Conservation (phyloP, 257 asterid genomes). For the Verbena officinalis region DNA sequence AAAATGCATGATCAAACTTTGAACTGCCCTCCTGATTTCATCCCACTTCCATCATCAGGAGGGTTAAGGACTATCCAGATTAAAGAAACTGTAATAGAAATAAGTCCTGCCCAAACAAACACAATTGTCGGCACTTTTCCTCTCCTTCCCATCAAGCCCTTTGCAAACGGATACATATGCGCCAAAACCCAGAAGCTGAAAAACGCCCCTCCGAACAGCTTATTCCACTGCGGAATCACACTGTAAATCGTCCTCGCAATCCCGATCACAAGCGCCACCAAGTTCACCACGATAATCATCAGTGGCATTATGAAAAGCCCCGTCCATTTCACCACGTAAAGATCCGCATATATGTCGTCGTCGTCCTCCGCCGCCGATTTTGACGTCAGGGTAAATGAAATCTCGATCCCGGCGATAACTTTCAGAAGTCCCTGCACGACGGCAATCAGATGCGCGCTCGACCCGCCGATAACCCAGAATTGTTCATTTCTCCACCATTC, state of each 20-base stretch:
- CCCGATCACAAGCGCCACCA: conserved; percentile 72
- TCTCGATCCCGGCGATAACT: conserved; percentile 86
- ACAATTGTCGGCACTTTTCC: conserved; percentile 83
- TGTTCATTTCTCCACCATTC: conserved; percentile 98
- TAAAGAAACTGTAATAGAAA: conserved; percentile 76
- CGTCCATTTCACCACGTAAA: conserved; percentile 83
- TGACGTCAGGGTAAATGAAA: conserved; percentile 78
- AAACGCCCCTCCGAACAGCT: conserved; percentile 83
- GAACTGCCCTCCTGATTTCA: neutral
- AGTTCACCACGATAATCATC: conserved; percentile 55
- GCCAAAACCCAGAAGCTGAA: conserved; percentile 93
- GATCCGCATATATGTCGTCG: conserved; percentile 76
- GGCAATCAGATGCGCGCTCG: conserved; percentile 85
- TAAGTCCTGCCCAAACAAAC: conserved; percentile 86
- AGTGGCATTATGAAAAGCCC: conserved; percentile 78
- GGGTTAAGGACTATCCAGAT: conserved; percentile 73
- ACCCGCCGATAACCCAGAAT: conserved; percentile 93
- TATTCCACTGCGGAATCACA: conserved; percentile 87
- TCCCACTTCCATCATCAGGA: conserved; percentile 38
- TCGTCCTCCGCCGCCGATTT: conserved; percentile 76
- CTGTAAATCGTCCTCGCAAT: conserved; percentile 68
- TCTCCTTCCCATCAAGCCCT: conserved; percentile 95
- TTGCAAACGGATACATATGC: conserved; percentile 84
- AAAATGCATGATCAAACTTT: conserved; percentile 26
- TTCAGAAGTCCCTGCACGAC: conserved; percentile 89